Evolutionary conservation across 208 protist species (phyloP).

Genomic region (Lotmaria passim): DNA sequence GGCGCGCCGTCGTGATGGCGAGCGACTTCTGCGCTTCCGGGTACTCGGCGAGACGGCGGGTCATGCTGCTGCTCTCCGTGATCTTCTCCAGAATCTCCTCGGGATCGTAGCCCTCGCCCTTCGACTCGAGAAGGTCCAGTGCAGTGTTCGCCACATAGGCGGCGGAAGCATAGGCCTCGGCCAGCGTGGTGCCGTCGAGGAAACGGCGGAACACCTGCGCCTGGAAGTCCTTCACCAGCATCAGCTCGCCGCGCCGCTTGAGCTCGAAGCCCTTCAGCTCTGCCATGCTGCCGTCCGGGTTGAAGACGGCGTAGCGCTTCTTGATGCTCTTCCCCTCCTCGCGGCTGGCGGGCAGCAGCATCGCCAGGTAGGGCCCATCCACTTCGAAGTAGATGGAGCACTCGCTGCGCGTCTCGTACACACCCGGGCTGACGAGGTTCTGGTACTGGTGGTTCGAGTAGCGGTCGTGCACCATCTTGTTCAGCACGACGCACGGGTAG

Average conservation of each 20-base stretch:
- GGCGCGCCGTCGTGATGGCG: constrained; percentile 97
- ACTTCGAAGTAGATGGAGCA: constrained; percentile 99
- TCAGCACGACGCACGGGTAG: constrained; percentile 99
- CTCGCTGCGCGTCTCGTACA: constrained; percentile 89
- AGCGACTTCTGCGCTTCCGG: constrained; percentile 97
- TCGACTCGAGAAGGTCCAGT: constrained; percentile 96
- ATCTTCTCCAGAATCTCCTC: constrained; percentile 98
- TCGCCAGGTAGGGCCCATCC: constrained; percentile 99
- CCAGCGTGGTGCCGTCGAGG: constrained; percentile 94
- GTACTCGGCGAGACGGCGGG: constrained; percentile 96
- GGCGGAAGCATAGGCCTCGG: constrained; percentile 97
- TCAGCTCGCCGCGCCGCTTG: constrained; percentile 99
- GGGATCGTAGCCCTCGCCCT: constrained; percentile 91
- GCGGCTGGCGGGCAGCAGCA: constrained; percentile 99
- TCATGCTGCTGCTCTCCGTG: constrained; percentile 98
- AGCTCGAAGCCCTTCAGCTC: constrained; percentile 99
- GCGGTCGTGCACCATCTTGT: constrained; percentile 96
- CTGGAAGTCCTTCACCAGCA: constrained; percentile 99
- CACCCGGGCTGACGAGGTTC: constrained; percentile 65
- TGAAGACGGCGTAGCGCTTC: constrained; percentile 99
- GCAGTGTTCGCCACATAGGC: constrained; percentile 96
- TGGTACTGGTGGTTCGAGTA: constrained; percentile 99
- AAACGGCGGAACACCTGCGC: constrained; percentile 96
- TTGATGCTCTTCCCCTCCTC: constrained; percentile 99
- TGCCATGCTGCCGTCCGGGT: constrained; percentile 95